Percentiles rank a stretch among this genome's conserved stretches.
phyloP scores from a whole-genome alignment of 257 asterid species.

The Lantana camara region DNA sequence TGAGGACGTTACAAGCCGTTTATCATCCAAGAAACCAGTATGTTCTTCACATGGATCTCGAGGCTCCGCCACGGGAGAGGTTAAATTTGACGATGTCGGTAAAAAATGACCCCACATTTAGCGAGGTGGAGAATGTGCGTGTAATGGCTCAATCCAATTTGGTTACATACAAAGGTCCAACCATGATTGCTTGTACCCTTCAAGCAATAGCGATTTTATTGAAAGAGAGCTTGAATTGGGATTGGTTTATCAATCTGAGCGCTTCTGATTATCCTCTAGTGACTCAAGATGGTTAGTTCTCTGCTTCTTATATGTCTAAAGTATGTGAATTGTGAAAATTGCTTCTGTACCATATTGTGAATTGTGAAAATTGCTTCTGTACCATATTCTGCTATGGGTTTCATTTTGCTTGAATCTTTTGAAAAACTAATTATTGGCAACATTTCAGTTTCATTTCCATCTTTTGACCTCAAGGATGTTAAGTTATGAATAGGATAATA shows the following conservation, averaged over 20 bases:
- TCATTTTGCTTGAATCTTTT: too few relatives aligned
- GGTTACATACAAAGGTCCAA: conserved; percentile 97
- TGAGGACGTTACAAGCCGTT: conserved; percentile 91
- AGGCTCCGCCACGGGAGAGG: conserved; percentile 97
- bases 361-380: too few relatives aligned
- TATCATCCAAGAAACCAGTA: conserved; percentile 97
- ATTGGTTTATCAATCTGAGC: conserved; percentile 98
- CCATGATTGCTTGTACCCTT: conserved; percentile 96
- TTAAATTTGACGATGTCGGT: conserved; percentile 79
- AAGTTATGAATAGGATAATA: background rate
- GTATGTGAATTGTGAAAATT: conserved; percentile 6
- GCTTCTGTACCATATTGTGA: too few relatives aligned
- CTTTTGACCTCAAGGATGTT: conserved; percentile 7
- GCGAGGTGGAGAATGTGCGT: conserved; percentile 84
- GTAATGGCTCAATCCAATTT: conserved; percentile 96
- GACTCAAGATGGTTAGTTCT: conserved; percentile 93
- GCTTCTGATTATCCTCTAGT: conserved; percentile 98
- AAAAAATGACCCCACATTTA: conserved; percentile 83
- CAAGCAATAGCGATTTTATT: conserved; percentile 88
- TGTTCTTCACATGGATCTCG: conserved; percentile 96
- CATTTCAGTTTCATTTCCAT: background rate
- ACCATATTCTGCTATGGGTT: too few relatives aligned
- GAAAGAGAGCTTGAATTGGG: conserved; percentile 87
- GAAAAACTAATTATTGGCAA: background rate
- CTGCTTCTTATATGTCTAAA: conserved; percentile 16